phyloP scores from a whole-genome alignment of 345 rosid genomes.

The Sonneratia caseolaris region DNA sequence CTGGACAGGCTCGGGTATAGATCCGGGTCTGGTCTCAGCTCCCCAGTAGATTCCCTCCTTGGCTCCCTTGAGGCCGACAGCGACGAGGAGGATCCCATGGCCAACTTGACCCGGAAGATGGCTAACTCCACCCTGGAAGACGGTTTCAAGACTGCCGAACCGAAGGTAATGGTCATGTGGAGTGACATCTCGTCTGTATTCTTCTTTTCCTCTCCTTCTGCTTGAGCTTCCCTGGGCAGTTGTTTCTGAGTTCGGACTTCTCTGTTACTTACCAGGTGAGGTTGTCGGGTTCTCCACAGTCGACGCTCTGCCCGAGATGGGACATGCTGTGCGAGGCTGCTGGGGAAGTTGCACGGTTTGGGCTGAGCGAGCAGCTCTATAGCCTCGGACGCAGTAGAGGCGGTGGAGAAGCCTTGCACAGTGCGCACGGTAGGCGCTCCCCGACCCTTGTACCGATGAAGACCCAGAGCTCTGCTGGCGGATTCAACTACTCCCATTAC shows the following conservation, averaged over 20 bases:
- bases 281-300: slow-evolving; percentile 14
- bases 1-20: slow-evolving; percentile 44
- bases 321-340: slow-evolving; percentile 14
- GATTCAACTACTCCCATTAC: slow-evolving; percentile 11
- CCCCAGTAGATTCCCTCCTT: slow-evolving; percentile 49
- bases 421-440: slow-evolving; percentile 17
- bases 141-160: not conserved
- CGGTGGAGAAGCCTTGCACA: slow-evolving; percentile 19
- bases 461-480: slow-evolving; percentile 17
- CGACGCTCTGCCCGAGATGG: slow-evolving; percentile 12
- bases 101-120: slow-evolving; percentile 12
- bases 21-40: slow-evolving; percentile 35
- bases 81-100: slow-evolving; percentile 41
- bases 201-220: not conserved
- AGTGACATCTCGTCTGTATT: not conserved
- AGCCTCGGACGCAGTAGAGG: not conserved
- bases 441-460: slow-evolving; percentile 23
- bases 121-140: slow-evolving; percentile 6
- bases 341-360: slow-evolving; percentile 6
- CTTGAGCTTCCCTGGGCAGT: not conserved
- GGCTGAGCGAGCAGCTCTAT: slow-evolving; percentile 6
- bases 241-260: too few species aligned
- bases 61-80: slow-evolving; percentile 52
- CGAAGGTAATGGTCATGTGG: slow-evolving; percentile 1
- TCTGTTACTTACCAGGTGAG: not conserved